phyloP scores from a whole-genome alignment of 2,329 filamentous ascomycete genomes.

The Didymella keratinophila region DNA sequence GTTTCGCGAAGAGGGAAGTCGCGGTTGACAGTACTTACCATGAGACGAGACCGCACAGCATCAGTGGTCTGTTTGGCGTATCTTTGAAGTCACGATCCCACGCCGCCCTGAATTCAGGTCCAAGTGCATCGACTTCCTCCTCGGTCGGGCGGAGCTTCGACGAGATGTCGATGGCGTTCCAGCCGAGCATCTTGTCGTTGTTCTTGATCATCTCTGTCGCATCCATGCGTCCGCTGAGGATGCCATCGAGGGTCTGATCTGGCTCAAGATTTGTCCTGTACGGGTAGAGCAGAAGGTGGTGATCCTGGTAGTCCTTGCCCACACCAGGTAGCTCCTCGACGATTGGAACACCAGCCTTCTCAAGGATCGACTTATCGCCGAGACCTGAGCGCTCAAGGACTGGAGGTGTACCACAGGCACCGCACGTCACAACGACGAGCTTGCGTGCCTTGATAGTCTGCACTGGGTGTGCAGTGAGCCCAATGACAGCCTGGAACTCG shows the following conservation, averaged over 20 bases:
- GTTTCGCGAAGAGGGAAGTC: neutral
- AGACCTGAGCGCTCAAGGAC: constrained; percentile 71
- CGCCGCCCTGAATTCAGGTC: constrained; percentile 60
- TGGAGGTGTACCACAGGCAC: constrained; percentile 61
- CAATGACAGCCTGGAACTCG: constrained; percentile 44
- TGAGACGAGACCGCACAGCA: constrained; percentile 54
- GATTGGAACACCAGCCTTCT: constrained; percentile 60
- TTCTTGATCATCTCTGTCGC: constrained; percentile 56
- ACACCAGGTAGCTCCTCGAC: constrained; percentile 67
- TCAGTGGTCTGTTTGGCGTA: constrained; percentile 57
- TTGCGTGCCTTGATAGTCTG: constrained; percentile 60
- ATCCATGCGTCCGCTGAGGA: constrained; percentile 59
- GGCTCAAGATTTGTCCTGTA: constrained; percentile 59
- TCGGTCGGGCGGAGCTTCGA: constrained; percentile 65
- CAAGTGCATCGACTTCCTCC: constrained; percentile 61
- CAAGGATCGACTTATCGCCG: constrained; percentile 60
- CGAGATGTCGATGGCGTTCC: constrained; percentile 65
- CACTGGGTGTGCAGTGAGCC: constrained; percentile 46
- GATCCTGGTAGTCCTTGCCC: constrained; percentile 70
- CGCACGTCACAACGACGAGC: constrained; percentile 61
- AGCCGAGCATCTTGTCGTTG: constrained; percentile 62
- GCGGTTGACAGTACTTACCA: constrained; percentile 32
- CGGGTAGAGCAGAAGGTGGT: constrained; percentile 62
- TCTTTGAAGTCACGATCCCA: constrained; percentile 66
- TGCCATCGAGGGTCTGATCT: constrained; percentile 62